Percentiles rank a stretch among this genome's conserved stretches.
These are phyloP conservation scores for Zea luxurians DNA, from an alignment of 176 grass and related monocot genomes.

Conservation along the genomic window DNA sequence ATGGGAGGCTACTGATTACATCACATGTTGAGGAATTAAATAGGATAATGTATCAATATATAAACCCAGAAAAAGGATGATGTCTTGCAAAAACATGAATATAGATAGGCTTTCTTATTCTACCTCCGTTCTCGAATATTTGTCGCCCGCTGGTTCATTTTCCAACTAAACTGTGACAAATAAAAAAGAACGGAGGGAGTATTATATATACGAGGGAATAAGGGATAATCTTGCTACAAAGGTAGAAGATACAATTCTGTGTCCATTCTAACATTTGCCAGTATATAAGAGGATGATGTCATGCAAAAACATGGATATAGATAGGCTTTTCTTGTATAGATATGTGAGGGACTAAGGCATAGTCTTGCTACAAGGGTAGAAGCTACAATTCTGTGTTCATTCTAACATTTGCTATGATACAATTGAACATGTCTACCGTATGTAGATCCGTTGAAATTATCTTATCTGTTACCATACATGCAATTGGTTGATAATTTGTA, in stretches of 20 bases:
- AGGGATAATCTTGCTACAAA: not conserved
- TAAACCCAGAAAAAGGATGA: not conserved
- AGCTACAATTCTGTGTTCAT: constrained; percentile 1
- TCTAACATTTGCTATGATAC: constrained; percentile 5
- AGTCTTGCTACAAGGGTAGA: not conserved
- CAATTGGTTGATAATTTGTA: constrained; percentile 1
- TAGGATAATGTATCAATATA: not conserved
- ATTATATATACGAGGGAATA: not conserved
- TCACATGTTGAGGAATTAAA: not conserved
- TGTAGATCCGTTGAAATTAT: not conserved
- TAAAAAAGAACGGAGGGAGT: no score
- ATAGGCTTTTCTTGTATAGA: constrained; percentile 1
- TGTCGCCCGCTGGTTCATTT: no score
- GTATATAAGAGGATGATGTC: constrained; percentile 2
- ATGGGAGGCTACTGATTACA: not conserved
- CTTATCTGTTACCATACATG: not conserved
- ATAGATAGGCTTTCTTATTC: not conserved
- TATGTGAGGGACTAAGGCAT: not conserved
- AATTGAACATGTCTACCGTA: constrained; percentile 4
- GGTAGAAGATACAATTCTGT: not conserved
- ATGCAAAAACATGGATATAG: constrained; percentile 12
- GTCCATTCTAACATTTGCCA: not conserved
- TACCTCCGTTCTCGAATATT: no score
- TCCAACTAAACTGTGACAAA: no score
- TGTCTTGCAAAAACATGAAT: constrained; percentile 18